Evolutionary conservation across 352 stramenopile species (phyloP).

Genomic region (Globisporangium sylvaticum): DNA sequence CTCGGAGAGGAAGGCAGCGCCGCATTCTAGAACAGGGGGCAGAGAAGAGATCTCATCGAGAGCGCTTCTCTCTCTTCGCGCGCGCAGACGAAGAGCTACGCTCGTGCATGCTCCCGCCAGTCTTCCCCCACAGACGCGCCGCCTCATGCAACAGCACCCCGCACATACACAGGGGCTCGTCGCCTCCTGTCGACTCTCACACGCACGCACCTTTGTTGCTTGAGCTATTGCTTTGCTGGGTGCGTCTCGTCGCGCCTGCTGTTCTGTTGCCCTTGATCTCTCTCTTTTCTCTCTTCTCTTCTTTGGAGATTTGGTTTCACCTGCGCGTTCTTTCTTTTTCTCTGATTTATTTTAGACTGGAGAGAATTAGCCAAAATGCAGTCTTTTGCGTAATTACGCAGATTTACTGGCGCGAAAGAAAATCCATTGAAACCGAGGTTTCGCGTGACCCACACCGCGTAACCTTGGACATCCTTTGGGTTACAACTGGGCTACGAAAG

Average conservation of each 20-base stretch:
- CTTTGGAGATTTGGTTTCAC: not conserved
- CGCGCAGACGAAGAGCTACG: not conserved
- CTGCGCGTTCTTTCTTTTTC: not conserved
- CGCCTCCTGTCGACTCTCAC: not conserved
- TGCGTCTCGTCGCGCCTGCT: conserved; percentile 5
- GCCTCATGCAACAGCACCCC: not conserved
- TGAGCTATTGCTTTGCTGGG: not conserved
- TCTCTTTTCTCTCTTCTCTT: conserved; percentile 10
- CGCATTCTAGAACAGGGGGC: not conserved
- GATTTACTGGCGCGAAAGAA: not conserved
- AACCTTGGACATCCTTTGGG: no score
- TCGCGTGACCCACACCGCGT: not conserved
- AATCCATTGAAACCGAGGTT: not conserved
- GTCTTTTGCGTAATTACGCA: not conserved
- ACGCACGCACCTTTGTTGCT: not conserved
- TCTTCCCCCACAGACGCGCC: not conserved
- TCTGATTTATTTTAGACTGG: not conserved
- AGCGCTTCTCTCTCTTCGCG: not conserved
- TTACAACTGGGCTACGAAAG: not conserved
- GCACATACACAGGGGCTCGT: not conserved
- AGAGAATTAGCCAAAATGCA: not conserved
- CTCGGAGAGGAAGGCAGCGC: not conserved
- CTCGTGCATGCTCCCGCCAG: not conserved
- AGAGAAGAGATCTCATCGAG: not conserved
- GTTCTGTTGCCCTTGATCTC: not conserved